Conservation (phyloP, 768 basidiomycete genomes). For the Basidioascus undulatus region DNA sequence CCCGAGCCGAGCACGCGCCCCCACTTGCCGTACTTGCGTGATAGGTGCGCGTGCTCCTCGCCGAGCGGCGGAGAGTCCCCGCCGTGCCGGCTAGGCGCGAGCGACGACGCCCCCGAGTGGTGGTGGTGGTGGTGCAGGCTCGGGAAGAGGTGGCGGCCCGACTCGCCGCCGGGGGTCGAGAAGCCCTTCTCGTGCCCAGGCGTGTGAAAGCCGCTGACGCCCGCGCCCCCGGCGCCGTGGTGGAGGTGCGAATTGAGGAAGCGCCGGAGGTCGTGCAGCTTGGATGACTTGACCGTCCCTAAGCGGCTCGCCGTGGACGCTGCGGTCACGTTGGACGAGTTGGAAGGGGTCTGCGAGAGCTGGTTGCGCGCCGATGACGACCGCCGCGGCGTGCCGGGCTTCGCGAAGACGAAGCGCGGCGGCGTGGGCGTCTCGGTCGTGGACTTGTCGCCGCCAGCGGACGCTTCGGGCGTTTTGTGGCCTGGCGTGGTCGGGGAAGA, state of each 20-base stretch:
- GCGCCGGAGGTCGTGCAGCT: slow-evolving; percentile 69
- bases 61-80: slow-evolving; percentile 41
- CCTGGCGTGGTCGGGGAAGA: too few species aligned
- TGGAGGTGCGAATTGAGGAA: slow-evolving; percentile 76
- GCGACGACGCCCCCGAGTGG: slow-evolving; percentile 13
- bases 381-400: not conserved
- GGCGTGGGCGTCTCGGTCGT: too few species aligned
- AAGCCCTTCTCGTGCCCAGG: not conserved
- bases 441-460: too few species aligned
- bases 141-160: slow-evolving; percentile 1
- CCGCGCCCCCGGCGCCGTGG: slow-evolving; percentile 2
- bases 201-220: not conserved
- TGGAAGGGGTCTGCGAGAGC: not conserved
- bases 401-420: slow-evolving; percentile 14
- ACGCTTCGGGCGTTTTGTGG: too few species aligned
- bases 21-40: slow-evolving; percentile 99
- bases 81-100: slow-evolving; percentile 16
- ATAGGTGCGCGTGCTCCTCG: slow-evolving; percentile 66
- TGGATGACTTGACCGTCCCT: slow-evolving; percentile 5
- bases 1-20: slow-evolving; percentile 83
- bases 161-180: not conserved
- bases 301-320: not conserved
- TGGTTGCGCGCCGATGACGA: not conserved
- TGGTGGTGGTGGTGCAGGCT: slow-evolving; percentile 9
- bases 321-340: too few species aligned